phyloP scores from a whole-genome alignment of 2,329 filamentous ascomycete genomes.

The Ophidiomyces ophidiicola region DNA sequence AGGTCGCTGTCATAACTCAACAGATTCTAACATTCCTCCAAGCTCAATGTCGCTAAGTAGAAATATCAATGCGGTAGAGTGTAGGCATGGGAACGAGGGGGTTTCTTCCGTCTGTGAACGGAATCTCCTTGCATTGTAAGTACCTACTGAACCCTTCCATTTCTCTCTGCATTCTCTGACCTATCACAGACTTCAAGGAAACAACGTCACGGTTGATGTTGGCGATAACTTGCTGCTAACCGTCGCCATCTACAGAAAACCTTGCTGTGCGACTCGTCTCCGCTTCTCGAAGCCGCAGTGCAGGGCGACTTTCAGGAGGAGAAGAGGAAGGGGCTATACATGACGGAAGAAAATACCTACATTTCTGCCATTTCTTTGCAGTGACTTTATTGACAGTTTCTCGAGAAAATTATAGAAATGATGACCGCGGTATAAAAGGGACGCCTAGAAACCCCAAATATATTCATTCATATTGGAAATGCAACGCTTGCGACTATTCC shows the following conservation, averaged over 20 bases:
- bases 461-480: too few species aligned
- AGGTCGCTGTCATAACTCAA: slow-evolving; percentile 1
- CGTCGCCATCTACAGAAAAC: slow-evolving; percentile 11
- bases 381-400: slow-evolving; percentile 13
- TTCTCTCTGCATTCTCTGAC: neutral
- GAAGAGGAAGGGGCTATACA: slow-evolving; percentile 5
- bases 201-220: slow-evolving; percentile 10
- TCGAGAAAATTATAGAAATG: neutral
- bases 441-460: neutral
- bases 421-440: neutral
- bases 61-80: neutral
- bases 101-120: neutral
- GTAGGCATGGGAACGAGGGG: neutral
- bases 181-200: slow-evolving; percentile 8
- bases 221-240: neutral
- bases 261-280: slow-evolving; percentile 8
- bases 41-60: neutral
- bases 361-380: slow-evolving; percentile 13
- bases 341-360: slow-evolving; percentile 9
- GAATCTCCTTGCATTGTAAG: slow-evolving; percentile 12
- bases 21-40: neutral
- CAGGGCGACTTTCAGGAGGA: slow-evolving; percentile 9
- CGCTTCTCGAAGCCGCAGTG: slow-evolving; percentile 6
- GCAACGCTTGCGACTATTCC: too few species aligned
- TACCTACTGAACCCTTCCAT: neutral